A percentile compares a stretch with the other conserved stretches of the same genome.
These are phyloP conservation scores for Helotiales sp. DNA, from an alignment of 2,329 filamentous ascomycete species.

Conservation along the genomic window DNA sequence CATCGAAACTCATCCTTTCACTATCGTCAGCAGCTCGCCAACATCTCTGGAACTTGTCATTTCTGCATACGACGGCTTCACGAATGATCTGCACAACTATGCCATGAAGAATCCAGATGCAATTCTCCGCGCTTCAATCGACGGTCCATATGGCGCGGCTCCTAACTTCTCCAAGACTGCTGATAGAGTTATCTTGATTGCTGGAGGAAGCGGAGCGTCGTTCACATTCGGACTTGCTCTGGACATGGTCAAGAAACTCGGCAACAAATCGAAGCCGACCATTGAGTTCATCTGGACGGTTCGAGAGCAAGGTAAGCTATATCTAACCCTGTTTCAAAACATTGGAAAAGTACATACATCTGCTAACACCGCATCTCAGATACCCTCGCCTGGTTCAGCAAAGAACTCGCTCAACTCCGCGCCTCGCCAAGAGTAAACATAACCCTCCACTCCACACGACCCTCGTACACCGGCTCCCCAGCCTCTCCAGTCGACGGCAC, in stretches of 20 bases:
- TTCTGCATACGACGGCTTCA: conserved; percentile 63
- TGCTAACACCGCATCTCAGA: conserved; percentile 20
- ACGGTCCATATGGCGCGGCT: conserved; percentile 63
- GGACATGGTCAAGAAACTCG: conserved; percentile 50
- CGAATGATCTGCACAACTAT: conserved; percentile 57
- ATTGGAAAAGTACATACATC: not conserved
- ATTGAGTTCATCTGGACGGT: conserved; percentile 57
- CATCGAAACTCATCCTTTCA: conserved; percentile 68
- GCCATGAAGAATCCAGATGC: conserved; percentile 56
- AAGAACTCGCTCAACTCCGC: conserved; percentile 40
- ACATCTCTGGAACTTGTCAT: conserved; percentile 61
- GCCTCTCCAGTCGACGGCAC: not conserved
- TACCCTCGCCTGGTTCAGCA: conserved; percentile 31
- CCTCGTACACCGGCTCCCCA: conserved; percentile 1
- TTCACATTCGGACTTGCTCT: conserved; percentile 59
- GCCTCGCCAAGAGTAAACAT: conserved; percentile 39
- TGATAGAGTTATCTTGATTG: conserved; percentile 62
- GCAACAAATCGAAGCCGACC: conserved; percentile 40
- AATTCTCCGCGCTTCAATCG: conserved; percentile 56
- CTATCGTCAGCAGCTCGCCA: conserved; percentile 52
- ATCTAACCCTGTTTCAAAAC: too few species aligned
- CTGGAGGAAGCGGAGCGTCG: conserved; percentile 65
- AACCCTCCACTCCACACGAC: conserved; percentile 41
- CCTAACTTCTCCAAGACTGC: conserved; percentile 55
- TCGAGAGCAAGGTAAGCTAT: conserved; percentile 51